phyloP scores from a whole-genome alignment of 75 land plant genomes.

The Pseudotsuga menziesii region DNA sequence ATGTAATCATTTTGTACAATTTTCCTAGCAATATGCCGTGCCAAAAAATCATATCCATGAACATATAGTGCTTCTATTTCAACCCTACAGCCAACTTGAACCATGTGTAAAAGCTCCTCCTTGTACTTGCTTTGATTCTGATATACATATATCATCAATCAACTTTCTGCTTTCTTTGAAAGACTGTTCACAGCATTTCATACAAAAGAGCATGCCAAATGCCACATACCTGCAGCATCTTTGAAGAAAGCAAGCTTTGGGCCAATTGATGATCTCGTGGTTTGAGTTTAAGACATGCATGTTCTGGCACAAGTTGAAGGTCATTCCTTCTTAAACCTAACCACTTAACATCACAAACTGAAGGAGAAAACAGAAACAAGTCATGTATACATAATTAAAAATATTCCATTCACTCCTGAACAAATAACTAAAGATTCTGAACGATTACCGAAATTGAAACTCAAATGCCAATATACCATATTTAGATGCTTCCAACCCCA shows the following conservation, averaged over 20 bases:
- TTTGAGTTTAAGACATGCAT: conserved; percentile 47
- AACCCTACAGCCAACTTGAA: conserved; percentile 46
- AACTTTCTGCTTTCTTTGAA: background rate
- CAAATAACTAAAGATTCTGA: background rate
- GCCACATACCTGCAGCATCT: conserved; percentile 63
- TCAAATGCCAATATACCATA: conserved; percentile 50
- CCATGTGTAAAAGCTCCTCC: conserved; percentile 66
- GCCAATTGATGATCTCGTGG: conserved; percentile 66
- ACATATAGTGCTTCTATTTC: conserved; percentile 91
- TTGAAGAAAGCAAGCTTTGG: conserved; percentile 67
- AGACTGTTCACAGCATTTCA: background rate
- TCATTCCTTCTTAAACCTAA: conserved; percentile 71
- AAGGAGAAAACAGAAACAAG: background rate
- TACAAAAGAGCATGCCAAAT: background rate
- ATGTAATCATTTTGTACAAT: conserved; percentile 76
- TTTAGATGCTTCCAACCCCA: conserved; percentile 90
- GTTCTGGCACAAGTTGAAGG: conserved; percentile 50
- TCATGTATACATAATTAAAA: background rate
- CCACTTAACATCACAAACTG: conserved; percentile 98
- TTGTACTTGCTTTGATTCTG: conserved; percentile 51
- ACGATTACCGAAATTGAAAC: background rate
- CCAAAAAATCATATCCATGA: conserved; percentile 80
- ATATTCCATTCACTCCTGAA: background rate
- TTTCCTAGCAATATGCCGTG: conserved; percentile 63
- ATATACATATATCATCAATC: background rate